Base-by-base conservation (phyloP, 2,329 filamentous ascomycete species). In the Ophiobolus disseminans region DNA sequence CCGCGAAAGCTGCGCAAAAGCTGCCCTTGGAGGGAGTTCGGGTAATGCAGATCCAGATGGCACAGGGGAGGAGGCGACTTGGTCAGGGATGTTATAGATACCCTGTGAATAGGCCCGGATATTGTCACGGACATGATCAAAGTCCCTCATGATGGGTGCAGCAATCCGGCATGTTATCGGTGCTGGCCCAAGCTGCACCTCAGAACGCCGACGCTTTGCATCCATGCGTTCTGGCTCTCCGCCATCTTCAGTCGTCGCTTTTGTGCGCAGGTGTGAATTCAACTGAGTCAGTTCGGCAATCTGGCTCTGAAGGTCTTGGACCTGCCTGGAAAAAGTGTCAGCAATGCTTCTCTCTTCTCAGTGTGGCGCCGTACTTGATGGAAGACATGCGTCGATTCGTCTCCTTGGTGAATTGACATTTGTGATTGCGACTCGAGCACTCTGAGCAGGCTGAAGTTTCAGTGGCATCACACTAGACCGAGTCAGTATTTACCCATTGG, bases 341-440 rank as follows among this genome's bases (percentile, higher is more conserved):
- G 43, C 65, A 26, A 63, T 58, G 28, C 19, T 17, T 28, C 31
- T 16, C 16, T 17, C 5, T 3, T 19, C 5, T 23, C 17, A 3
- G 19, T 23, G 8, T 13, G 26, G 14, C 7, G 34, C 13, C 80
- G 65, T 73, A 85, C 83, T 97, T 99, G 76, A 97, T 97, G 1
- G 93, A 97, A 14, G 94, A 97, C 94, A 99, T 99, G 54, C 94
- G 86, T 50, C 94, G 84, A 72, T 99, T 99, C 10, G 94, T 99
- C 75, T 99, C 94, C 76, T 99, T 99, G 40, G 94, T 99, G 71
- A 99, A 99, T 69, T 97, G 93, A 70, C 94, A 99, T 73, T 95
- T 96, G 58, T 97, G 93, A 69, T 93, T 95, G 58, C 94, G 87
- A 72, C 92, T 97, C 4, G 91, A 94, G 76, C 94, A 99, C 75